Base-by-base conservation (phyloP, 352 stramenopile genomes). In the Globisporangium abappressorium region DNA sequence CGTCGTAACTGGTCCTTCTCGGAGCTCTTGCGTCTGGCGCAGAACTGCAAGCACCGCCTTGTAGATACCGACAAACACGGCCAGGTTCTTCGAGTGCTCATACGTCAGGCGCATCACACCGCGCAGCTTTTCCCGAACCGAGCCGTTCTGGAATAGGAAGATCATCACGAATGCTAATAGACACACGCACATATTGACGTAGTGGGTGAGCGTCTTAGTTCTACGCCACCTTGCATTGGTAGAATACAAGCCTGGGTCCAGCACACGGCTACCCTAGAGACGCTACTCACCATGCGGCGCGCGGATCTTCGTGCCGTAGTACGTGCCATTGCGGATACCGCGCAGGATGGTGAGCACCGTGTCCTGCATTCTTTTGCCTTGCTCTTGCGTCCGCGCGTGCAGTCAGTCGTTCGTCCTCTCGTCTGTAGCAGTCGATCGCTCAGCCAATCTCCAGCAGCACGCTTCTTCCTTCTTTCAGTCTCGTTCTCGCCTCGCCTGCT, bases 261-360 rank as follows among this genome's bases (percentile, higher is more conserved):
- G 41, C 41, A 49, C 5, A 6, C 53, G 33, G 15, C 55, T 24
- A 30, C 14, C 26, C 28, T 60, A 46, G 18, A 30, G 33, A 22
- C 33, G 33, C 6, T 18, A 67, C 76, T 49, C 80, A 95, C 88
- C 88, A 54, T 97, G 90, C 12, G 88, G 87, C 18, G 90, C 85
- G 65, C 90, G 84, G 72, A 96, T 92, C 74, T 96, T 96, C 65
- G 88, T 95, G 70, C 90, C 90, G 70, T 97, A 97, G 79, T 89
- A 91, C 33, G 86, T 85, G 56, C 90, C 90, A 86, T 97, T 96
- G 65, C 90, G 85, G 56, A 95, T 65, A 60, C 87, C 90, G 64
- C 87, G 85, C 55, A 95, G 71, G 70, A 96, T 81, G 62, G 79
- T 84, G n/a, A 92, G 72, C 64, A 90, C 47, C 24, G 68, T 72